Evolutionary conservation across 345 rosid species (phyloP), one percentile per base, ranked within the genome.

Genomic region (Cardamine resedifolia): DNA sequence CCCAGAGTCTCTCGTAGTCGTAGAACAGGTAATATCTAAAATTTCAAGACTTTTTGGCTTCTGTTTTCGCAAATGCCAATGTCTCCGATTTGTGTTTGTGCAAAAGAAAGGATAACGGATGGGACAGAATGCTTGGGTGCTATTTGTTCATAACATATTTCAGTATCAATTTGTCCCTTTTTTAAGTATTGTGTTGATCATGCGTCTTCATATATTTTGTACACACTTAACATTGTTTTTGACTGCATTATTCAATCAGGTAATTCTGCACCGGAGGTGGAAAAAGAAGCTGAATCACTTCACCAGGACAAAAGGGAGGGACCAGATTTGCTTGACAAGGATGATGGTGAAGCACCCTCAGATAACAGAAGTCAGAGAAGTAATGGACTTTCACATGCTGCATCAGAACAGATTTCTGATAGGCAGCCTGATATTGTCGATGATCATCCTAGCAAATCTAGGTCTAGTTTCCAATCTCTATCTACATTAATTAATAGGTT

Each of bases 361-460:
- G 89, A 84, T 81, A 88, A 88, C 80, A 90, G 98, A 63, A 81
- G 76, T n/a, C 83, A 43, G 27, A 75, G 52, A 48, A 79, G 80
- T 77, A 88, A 84, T 84, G 92, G 87, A 52, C 58, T 71, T 18
- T 78, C 75, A 73, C 79, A 78, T 66, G 79, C 73, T 52, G 76
- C 52, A 70, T 87, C 89, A 57, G 84, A 75, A 38, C 79, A 87
- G 75, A 85, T 80, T 83, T 80, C 85, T 58, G 88, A 88, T 69
- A 80, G 96, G 75, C 90, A 84, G 59, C 96, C 88, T 45, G 99
- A 86, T 82, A 82, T 87, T 68, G 87, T 88, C 33, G 90, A 91
- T 80, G 90, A 84, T 84, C 94, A 77, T 76, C 85, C 85, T 39
- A 86, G 87, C 67, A 95, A 90, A 87, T 90, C 99, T 83, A 91